Conservation (phyloP, 352 stramenopile genomes). For the Globisporangium middletonii region DNA sequence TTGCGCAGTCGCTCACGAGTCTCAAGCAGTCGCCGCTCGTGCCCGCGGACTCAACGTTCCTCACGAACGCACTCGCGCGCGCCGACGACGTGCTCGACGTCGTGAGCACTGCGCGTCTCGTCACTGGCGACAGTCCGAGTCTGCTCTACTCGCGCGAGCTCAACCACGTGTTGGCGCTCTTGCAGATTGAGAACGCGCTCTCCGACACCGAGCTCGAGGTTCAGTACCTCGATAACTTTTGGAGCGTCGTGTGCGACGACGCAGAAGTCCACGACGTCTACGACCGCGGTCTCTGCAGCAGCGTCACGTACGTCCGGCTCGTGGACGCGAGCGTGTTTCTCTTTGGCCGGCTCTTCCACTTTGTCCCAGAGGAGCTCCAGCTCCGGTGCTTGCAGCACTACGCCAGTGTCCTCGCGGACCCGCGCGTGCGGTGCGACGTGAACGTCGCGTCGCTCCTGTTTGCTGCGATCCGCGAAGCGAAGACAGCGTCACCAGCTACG, state of each 20-base stretch:
- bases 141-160: constrained; percentile 68
- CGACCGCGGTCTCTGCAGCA: constrained; percentile 45
- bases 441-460: constrained; percentile 80
- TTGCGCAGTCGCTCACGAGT: constrained; percentile 70
- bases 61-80: constrained; percentile 47
- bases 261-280: constrained; percentile 20
- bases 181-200: constrained; percentile 64
- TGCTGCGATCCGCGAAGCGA: constrained; percentile 51
- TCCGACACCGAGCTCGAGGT: constrained; percentile 81
- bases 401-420: constrained; percentile 52
- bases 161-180: constrained; percentile 67
- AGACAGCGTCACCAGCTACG: constrained; percentile 16
- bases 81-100: constrained; percentile 62
- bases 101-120: constrained; percentile 42
- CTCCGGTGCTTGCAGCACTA: constrained; percentile 80
- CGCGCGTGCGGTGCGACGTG: constrained; percentile 52
- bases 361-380: constrained; percentile 77
- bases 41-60: constrained; percentile 56
- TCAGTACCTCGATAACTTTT: constrained; percentile 80
- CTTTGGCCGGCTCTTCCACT: constrained; percentile 75
- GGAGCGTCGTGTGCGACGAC: constrained; percentile 33
- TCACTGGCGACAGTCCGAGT: constrained; percentile 54
- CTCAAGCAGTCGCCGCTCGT: constrained; percentile 49
- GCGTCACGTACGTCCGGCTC: constrained; percentile 75
- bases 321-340: constrained; percentile 74